Evolutionary conservation across 768 basidiomycete genomes (phyloP), one percentile per base, ranked within the genome.

Genomic region (Russula olivacea): DNA sequence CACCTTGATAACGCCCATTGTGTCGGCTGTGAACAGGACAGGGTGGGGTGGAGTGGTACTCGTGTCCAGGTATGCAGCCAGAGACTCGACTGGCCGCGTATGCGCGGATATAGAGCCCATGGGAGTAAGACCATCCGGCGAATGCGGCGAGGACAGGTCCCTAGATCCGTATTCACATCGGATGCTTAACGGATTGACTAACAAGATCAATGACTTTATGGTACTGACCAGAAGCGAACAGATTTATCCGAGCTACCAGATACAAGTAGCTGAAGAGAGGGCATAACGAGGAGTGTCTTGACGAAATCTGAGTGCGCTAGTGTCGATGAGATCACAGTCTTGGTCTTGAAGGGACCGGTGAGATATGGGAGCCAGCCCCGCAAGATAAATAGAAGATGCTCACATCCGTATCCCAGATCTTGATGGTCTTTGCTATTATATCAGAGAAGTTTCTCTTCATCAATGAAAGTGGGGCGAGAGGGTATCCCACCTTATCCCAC

Each of bases 201-300:
- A 40, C 41, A 19, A 45, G 38, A 30, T 23, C 38, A 21, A 43
- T 49, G 58, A 15, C 25, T n/a, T 17, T 12, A 28, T n/a, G 19
- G 58, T n/a, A 74, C 81, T 61, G 72, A 93, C 95, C 95, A 98
- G 69, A 97, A 79, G 63, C 91, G 83, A 30, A 96, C 77, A 28
- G 84, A 81, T 70, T 94, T 93, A 74, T 99, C 96, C 2, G 96
- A 96, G 48, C 93, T 85, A 30, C 89, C 89, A 1, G 95, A 95
- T 17, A 94, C 78, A 38, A 98, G 77, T 6, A 98, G 74, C 11
- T 77, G 74, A 9, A 86, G 77, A 4, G 80, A 74, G 3, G 89
- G 83, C 23, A 96, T 76, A 52, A 91, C 84, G 49, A 87, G 79
- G 25, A 98, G 75, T 47, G 83, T 78, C 76, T 98, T 99, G 64